A percentile compares a stretch with the other conserved stretches of the same genome.
phyloP scores from a whole-genome alignment of 768 basidiomycete genomes.

The Ephemerocybe angulata region DNA sequence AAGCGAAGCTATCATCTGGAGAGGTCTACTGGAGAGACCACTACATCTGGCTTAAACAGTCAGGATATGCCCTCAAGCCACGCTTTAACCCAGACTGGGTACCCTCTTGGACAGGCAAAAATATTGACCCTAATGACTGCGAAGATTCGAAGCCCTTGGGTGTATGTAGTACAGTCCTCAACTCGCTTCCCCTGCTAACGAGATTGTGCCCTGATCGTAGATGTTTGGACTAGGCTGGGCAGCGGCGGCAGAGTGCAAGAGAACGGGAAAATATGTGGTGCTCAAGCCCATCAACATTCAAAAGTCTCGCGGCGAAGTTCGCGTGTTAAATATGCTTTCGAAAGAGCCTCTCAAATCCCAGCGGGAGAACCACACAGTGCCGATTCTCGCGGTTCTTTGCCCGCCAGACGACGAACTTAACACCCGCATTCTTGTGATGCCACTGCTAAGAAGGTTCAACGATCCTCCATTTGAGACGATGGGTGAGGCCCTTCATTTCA shows the following conservation, averaged over 20 bases:
- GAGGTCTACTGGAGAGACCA: constrained; percentile 25
- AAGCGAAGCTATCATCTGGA: no score
- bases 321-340: background rate
- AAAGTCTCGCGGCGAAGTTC: background rate
- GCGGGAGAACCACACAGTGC: background rate
- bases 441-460: background rate
- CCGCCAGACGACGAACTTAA: background rate
- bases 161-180: no score
- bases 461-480: background rate
- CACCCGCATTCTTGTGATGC: background rate
- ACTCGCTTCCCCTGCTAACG: background rate
- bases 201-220: background rate
- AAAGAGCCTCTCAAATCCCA: background rate
- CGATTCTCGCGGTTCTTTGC: background rate
- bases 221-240: background rate
- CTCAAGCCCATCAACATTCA: background rate
- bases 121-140: background rate
- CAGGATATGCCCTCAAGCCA: constrained; percentile 30
- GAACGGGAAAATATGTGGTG: background rate
- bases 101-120: constrained; percentile 28
- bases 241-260: background rate
- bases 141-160: background rate
- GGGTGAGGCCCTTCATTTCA: constrained; percentile 26
- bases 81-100: constrained; percentile 31
- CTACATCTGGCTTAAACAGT: constrained; percentile 27